Conservation (phyloP, 768 basidiomycete genomes). For the Mycena maculata region DNA sequence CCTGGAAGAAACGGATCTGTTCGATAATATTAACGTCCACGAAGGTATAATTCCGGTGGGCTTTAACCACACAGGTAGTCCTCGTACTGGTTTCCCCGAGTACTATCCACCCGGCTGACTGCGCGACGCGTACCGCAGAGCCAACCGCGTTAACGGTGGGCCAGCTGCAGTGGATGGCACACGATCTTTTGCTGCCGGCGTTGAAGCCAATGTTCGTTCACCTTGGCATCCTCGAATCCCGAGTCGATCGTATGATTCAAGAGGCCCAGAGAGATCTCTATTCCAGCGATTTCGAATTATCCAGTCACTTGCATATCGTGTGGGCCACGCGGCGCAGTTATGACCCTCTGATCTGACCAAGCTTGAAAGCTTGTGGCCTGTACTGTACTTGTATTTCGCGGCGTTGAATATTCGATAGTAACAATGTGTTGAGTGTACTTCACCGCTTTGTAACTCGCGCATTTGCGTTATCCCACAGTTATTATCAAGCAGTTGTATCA, state of each 20-base stretch:
- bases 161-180: conserved; percentile 80
- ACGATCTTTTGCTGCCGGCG: conserved; percentile 73
- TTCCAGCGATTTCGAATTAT: conserved; percentile 63
- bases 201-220: conserved; percentile 69
- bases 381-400: no score
- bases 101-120: not conserved
- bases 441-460: not conserved
- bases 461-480: not conserved
- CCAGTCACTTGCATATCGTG: conserved; percentile 67
- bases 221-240: conserved; percentile 62
- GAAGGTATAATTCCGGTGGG: conserved; percentile 76
- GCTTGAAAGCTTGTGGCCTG: not conserved
- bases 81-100: not conserved
- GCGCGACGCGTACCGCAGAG: conserved; percentile 50
- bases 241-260: conserved; percentile 66
- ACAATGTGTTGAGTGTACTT: no score
- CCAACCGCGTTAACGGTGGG: conserved; percentile 70
- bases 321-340: conserved; percentile 55
- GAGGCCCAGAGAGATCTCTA: conserved; percentile 77
- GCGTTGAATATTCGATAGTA: no score
- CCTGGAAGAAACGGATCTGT: conserved; percentile 60
- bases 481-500: conserved; percentile 63
- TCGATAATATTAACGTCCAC: conserved; percentile 65
- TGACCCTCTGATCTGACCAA: not conserved
- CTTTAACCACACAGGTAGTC: conserved; percentile 71